A percentile compares a stretch with the other conserved stretches of the same genome.
Evolutionary conservation across 2,329 filamentous ascomycete genomes (phyloP).

Genomic region (Apiospora phragmitis): DNA sequence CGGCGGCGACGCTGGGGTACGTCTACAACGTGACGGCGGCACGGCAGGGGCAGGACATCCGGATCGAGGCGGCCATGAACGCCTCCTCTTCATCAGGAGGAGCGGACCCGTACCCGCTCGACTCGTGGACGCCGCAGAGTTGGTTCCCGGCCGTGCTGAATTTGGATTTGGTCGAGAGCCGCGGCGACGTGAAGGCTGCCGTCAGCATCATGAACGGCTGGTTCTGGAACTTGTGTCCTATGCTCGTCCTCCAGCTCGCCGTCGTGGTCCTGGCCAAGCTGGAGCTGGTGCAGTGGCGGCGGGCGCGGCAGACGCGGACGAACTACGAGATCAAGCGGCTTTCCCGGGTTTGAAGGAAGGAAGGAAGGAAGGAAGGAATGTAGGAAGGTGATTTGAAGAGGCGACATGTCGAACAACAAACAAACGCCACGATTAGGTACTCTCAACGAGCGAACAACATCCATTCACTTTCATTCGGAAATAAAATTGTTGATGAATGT

Average conservation of each 20-base stretch:
- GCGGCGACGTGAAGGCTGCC: slow-evolving; percentile 27
- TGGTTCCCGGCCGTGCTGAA: slow-evolving; percentile 38
- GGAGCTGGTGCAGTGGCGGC: slow-evolving; percentile 4
- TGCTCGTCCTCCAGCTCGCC: slow-evolving; percentile 26
- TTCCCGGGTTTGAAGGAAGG: not conserved
- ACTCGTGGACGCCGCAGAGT: slow-evolving; percentile 39
- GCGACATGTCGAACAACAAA: too few relatives aligned
- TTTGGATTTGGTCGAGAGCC: slow-evolving; percentile 28
- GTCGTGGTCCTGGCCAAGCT: slow-evolving; percentile 19
- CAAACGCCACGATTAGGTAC: too few relatives aligned
- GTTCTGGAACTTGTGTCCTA: slow-evolving; percentile 39
- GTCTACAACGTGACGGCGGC: slow-evolving; percentile 34
- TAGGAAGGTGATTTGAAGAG: not conserved
- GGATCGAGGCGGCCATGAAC: slow-evolving; percentile 24
- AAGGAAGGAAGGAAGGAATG: not conserved
- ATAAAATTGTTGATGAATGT: too few relatives aligned
- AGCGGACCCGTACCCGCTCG: slow-evolving; percentile 30
- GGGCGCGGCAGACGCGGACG: not conserved
- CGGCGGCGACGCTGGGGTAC: slow-evolving; percentile 36
- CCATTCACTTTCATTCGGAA: too few relatives aligned
- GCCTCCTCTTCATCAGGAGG: not conserved
- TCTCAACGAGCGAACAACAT: too few relatives aligned
- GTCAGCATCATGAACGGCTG: slow-evolving; percentile 34
- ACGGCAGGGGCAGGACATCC: slow-evolving; percentile 33
- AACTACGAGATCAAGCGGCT: not conserved